Base-by-base conservation (phyloP, 441 rosid species). In the Pelargonium fulgidum region DNA sequence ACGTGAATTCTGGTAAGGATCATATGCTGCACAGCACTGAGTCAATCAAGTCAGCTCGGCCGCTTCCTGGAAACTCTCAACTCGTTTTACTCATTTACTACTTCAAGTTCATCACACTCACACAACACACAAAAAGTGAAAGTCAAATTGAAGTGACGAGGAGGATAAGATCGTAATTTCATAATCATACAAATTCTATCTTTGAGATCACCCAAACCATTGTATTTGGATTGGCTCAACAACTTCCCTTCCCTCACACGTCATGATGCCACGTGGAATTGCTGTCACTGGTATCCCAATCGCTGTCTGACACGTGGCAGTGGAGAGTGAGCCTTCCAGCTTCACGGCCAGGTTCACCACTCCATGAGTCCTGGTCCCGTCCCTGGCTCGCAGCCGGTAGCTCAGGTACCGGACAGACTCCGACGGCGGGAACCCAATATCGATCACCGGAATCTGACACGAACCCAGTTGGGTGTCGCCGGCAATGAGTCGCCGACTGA, bases 361-460 rank as follows among this genome's bases (percentile, higher is more conserved):
- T 20, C 89, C 92, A 0, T 76, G 77, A 1, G 81, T 79, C 70
- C 85, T 76, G 0, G 86, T 72, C 5, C 92, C 89, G 52, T 85
- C 89, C 65, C 70, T 78, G 17, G 61, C 83, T 71, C 83, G 58
- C 45, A 87, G 54, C 68, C 89, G 79, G 81, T 87, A 87, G 62
- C 86, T 84, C 22, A 85, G 79, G 68, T 78, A 67, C 70, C 69
- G 68, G 11, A 82, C 73, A 2, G 82, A 72, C 7, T 77, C 83
- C 22, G 4, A 72, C n/a, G 81, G 80, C 24, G 73, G 77, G 17
- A 70, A 71, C 66, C 71, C 72, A 16, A 85, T 68, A 42, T 87
- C 92, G 17, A 56, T 52, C 7, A 76, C 82, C 12, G 85, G 89
- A 72, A 87, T 79, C 76, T 52, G 85, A 56, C 85, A 84, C 86